Evolutionary conservation across 169 alveolate genomes (phyloP).

Genomic region (Eimeria maxima): DNA sequence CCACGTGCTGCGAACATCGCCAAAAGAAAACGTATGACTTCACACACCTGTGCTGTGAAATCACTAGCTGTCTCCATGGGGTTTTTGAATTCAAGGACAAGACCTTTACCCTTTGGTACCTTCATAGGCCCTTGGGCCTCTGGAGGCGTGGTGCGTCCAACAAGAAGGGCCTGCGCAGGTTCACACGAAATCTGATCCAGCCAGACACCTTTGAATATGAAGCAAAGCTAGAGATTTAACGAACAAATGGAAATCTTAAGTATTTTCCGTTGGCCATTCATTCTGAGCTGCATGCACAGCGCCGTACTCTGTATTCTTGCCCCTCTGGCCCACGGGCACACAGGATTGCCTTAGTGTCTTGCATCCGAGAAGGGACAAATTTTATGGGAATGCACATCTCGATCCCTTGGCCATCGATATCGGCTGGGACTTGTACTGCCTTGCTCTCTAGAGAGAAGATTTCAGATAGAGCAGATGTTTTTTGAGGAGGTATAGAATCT

Average conservation of each 20-base stretch:
- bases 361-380: constrained; percentile 84
- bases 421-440: constrained; percentile 60
- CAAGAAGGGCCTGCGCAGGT: constrained; percentile 82
- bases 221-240: not conserved
- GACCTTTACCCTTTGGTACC: constrained; percentile 82
- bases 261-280: not conserved
- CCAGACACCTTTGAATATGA: not conserved
- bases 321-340: constrained; percentile 82
- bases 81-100: constrained; percentile 57
- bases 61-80: constrained; percentile 76
- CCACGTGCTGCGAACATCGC: not conserved
- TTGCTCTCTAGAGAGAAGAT: constrained; percentile 68
- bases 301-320: constrained; percentile 82
- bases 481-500: constrained; percentile 30
- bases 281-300: not conserved
- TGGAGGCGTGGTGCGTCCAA: constrained; percentile 86
- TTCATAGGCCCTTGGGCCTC: constrained; percentile 87
- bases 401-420: constrained; percentile 61
- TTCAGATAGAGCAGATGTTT: constrained; percentile 22
- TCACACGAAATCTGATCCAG: not conserved
- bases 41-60: constrained; percentile 71
- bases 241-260: not conserved
- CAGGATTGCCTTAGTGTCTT: constrained; percentile 84
- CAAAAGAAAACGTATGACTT: not conserved
- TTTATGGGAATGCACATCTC: constrained; percentile 76